These are phyloP conservation scores for Coemansia sp. DNA, from an alignment of 192 early-diverging fungal genomes.

Conservation along the genomic window DNA sequence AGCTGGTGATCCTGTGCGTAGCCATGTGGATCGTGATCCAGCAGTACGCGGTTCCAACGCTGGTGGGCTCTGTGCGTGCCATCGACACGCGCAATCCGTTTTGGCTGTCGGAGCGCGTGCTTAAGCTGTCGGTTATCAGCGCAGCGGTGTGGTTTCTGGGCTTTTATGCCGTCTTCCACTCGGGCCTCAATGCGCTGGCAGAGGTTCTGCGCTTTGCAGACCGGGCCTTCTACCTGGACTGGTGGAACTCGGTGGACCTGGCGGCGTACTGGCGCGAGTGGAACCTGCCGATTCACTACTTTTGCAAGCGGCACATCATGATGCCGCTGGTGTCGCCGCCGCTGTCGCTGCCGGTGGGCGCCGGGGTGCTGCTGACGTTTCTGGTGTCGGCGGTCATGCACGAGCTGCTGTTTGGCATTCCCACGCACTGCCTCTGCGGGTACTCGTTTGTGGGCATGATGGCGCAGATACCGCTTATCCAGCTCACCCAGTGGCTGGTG, in stretches of 20 bases:
- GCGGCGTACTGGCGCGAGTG: constrained; percentile 86
- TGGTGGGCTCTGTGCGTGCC: constrained; percentile 71
- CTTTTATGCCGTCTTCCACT: constrained; percentile 84
- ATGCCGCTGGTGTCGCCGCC: constrained; percentile 72
- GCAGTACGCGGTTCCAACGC: constrained; percentile 77
- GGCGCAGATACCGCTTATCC: constrained; percentile 73
- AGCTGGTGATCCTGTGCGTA: constrained; percentile 62
- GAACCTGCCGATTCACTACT: constrained; percentile 87
- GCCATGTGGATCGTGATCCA: constrained; percentile 79
- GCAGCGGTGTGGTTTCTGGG: constrained; percentile 87
- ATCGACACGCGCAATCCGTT: constrained; percentile 66
- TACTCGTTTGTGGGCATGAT: constrained; percentile 82
- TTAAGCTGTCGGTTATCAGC: constrained; percentile 77
- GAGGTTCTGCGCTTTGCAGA: constrained; percentile 84
- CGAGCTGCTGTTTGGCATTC: constrained; percentile 82
- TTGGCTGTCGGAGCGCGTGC: constrained; percentile 74
- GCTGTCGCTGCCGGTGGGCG: constrained; percentile 53
- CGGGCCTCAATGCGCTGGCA: constrained; percentile 74
- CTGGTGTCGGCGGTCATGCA: constrained; percentile 82
- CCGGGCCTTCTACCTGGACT: constrained; percentile 80
- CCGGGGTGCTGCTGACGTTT: constrained; percentile 67
- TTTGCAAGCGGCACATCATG: constrained; percentile 86
- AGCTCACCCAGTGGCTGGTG: constrained; percentile 63
- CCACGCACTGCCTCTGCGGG: constrained; percentile 75
- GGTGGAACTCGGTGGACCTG: constrained; percentile 84